A percentile compares a stretch with the other conserved stretches of the same genome.
Evolutionary conservation across 2,329 filamentous ascomycete species (phyloP).

Genomic region (Beauveria australis): DNA sequence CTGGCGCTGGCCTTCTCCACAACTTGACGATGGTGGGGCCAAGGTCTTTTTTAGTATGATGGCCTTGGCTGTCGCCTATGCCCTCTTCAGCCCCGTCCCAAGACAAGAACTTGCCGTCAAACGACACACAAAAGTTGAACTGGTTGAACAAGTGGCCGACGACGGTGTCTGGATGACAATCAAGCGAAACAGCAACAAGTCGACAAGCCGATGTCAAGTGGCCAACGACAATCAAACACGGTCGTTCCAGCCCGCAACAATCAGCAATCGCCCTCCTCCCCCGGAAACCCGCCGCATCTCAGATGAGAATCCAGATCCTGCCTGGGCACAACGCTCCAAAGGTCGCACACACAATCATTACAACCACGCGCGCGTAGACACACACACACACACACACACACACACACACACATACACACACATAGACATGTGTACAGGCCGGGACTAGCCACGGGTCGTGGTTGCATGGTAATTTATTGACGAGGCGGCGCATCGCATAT

Average conservation of each 20-base stretch:
- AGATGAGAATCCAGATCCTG: slow-evolving; percentile 5
- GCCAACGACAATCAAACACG: too few relatives aligned
- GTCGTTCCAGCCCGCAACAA: neutral
- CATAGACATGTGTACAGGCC: neutral
- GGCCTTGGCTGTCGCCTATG: too few relatives aligned
- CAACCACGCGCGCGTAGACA: neutral
- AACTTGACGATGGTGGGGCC: slow-evolving; percentile 9
- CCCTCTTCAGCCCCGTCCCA: too few relatives aligned
- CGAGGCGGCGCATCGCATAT: neutral
- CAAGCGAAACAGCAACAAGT: neutral
- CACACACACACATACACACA: neutral
- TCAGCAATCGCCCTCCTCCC: neutral
- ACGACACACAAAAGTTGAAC: neutral
- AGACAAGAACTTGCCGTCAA: neutral
- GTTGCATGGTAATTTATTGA: neutral
- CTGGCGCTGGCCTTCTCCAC: slow-evolving; percentile 1
- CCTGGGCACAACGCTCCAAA: neutral
- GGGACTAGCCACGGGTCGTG: neutral
- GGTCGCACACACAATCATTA: neutral
- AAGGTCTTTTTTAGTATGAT: neutral
- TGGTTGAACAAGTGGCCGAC: too few relatives aligned
- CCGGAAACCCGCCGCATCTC: slow-evolving; percentile 1
- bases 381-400: neutral
- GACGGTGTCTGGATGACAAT: too few relatives aligned
- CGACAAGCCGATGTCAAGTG: neutral